Percentiles rank a stretch among this genome's conserved stretches.
phyloP scores from a whole-genome alignment of 176 grass and related monocot species.

The Sorghum bicolor region DNA sequence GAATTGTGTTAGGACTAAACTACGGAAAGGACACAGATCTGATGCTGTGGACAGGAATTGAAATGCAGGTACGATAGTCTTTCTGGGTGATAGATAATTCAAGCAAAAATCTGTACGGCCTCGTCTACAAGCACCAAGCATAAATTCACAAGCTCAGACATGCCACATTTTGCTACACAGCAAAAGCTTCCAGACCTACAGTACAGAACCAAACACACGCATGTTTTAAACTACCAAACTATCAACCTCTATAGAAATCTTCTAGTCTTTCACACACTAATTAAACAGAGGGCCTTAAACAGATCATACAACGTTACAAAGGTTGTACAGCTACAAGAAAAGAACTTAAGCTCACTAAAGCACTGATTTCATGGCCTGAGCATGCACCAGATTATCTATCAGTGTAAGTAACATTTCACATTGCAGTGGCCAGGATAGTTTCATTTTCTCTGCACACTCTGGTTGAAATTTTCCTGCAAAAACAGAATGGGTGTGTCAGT shows the following conservation, averaged over 20 bases:
- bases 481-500: constrained; percentile 19
- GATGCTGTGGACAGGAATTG: neutral
- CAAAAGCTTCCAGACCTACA: neutral
- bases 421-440: constrained; percentile 41
- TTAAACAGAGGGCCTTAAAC: constrained; percentile 9
- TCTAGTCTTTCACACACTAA: constrained; percentile 17
- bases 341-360: constrained; percentile 13
- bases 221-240: constrained; percentile 6
- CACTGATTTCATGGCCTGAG: neutral
- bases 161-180: neutral
- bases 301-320: neutral
- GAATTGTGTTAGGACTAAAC: neutral
- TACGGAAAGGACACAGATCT: constrained; percentile 6
- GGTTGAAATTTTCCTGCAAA: constrained; percentile 58
- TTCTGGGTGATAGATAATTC: neutral
- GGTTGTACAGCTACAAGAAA: constrained; percentile 12
- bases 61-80: neutral
- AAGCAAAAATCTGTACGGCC: neutral
- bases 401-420: constrained; percentile 14
- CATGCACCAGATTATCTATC: constrained; percentile 3
- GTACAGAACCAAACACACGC: neutral
- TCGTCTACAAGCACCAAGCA: neutral
- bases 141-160: constrained; percentile 15
- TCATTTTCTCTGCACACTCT: constrained; percentile 44
- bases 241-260: neutral